Base-by-base conservation (phyloP, 1,284 basidiomycete species). In the Golubevia sp. region DNA sequence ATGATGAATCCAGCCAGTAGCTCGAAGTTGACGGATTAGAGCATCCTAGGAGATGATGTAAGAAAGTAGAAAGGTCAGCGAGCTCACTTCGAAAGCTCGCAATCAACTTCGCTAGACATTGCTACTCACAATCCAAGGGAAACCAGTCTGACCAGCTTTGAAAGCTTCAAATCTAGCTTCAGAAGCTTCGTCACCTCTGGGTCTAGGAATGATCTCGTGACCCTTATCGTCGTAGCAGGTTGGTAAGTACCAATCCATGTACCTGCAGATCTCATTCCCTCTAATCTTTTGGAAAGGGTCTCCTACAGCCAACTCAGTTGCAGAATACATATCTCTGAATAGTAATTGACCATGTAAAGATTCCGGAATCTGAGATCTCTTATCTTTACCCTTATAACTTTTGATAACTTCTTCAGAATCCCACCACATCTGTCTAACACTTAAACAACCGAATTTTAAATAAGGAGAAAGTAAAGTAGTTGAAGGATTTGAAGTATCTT, bases 381-480 rank as follows among this genome's bases (percentile, higher is more conserved):
- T 66, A 27, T 60, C 63, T n/a, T 62, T 67, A 4, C 73, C 73
- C 56, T 76, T 76, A 65, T 74, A 74, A 59, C 62, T 62, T 23
- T 70, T 71, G 59, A 70, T 68, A 3, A 62, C 62, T 15, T 75
- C 73, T 15, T 73, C 63, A 2, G 56, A 66, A 30, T 76, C 74
- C 61, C 65, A 71, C 74, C 74, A 77, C 44, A 76, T 56, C 55
- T 66, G 67, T 2, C 74, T 62, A 1, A 86, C 77, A 25, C 85
- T 84, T 13, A 88, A 66, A 60, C 86, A 86, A 23, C 87, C 87
- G 65, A 88, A 88, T 64, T 88, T 87, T 58, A 87, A 72, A 70
- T 86, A 85, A 0, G 86, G 85, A 15, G 82, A 84, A 11, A 87
- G 73, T 6, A 85, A 69, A 1, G 86, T 87, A 1, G 74, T 76